Evolutionary conservation across 352 stramenopile genomes (phyloP).

Genomic region (Phytopythium sindhum): DNA sequence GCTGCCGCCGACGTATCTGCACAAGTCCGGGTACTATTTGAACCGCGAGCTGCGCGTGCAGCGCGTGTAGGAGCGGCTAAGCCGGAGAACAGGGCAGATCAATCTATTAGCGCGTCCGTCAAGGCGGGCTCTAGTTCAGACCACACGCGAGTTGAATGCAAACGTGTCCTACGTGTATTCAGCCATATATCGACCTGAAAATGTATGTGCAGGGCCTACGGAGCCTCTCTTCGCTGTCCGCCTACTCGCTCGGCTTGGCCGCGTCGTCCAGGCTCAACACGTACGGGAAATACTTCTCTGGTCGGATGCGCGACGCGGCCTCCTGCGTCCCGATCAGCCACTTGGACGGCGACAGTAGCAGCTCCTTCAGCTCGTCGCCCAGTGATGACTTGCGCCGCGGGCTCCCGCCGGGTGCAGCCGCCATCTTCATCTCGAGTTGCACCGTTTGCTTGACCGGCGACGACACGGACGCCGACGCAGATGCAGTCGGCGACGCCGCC

Average conservation of each 20-base stretch:
- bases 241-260: neutral
- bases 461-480: conserved; percentile 7
- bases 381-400: conserved; percentile 48
- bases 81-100: neutral
- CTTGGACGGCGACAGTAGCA: conserved; percentile 57
- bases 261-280: conserved; percentile 37
- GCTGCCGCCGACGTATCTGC: conserved; percentile 71
- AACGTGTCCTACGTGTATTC: neutral
- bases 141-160: neutral
- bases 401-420: conserved; percentile 1
- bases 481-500: conserved; percentile 8
- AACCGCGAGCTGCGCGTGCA: conserved; percentile 66
- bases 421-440: conserved; percentile 34
- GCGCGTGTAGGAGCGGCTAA: conserved; percentile 4
- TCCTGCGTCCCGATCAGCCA: conserved; percentile 37
- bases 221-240: too few relatives aligned
- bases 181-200: neutral
- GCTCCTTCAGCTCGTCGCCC: conserved; percentile 61
- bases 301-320: conserved; percentile 28
- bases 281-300: conserved; percentile 53
- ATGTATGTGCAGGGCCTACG: neutral
- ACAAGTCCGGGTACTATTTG: conserved; percentile 79
- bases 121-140: neutral
- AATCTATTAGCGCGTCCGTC: neutral
- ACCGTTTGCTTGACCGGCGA: conserved; percentile 27